These are phyloP conservation scores for Novakomyces olei DNA, from an alignment of 805 yeast species.

Conservation along the genomic window DNA sequence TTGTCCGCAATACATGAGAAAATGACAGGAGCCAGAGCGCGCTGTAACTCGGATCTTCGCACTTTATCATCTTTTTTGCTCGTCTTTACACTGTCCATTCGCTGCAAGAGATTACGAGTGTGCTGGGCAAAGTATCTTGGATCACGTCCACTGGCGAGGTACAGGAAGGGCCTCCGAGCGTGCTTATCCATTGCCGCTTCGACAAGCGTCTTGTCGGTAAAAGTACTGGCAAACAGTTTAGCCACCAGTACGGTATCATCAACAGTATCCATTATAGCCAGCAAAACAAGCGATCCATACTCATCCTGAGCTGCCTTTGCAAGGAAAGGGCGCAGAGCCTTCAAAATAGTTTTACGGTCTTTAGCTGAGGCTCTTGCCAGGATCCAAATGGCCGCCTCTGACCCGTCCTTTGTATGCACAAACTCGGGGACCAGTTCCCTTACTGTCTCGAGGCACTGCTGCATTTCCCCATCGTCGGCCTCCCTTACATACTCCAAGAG, in stretches of 20 bases:
- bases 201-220: slow-evolving; percentile 32
- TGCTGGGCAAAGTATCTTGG: slow-evolving; percentile 63
- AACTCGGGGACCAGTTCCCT: slow-evolving; percentile 81
- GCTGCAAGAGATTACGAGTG: slow-evolving; percentile 25
- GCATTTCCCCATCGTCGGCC: slow-evolving; percentile 43
- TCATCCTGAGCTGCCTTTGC: slow-evolving; percentile 59
- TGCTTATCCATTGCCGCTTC: slow-evolving; percentile 45
- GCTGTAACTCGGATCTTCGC: slow-evolving; percentile 49
- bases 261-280: slow-evolving; percentile 58
- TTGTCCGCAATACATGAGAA: slow-evolving; percentile 31
- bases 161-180: slow-evolving; percentile 74
- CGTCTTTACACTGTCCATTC: slow-evolving; percentile 40
- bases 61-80: slow-evolving; percentile 67
- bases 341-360: slow-evolving; percentile 65
- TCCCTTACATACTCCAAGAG: slow-evolving; percentile 72
- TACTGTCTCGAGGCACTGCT: slow-evolving; percentile 62
- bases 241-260: slow-evolving; percentile 77
- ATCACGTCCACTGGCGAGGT: slow-evolving; percentile 47
- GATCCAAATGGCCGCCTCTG: slow-evolving; percentile 68
- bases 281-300: slow-evolving; percentile 63
- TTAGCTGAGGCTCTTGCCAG: slow-evolving; percentile 73
- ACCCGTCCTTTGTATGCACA: slow-evolving; percentile 87
- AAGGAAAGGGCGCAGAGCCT: slow-evolving; percentile 54
- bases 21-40: slow-evolving; percentile 42
- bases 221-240: slow-evolving; percentile 32